Evolutionary conservation across 331 rosid species (phyloP).

Genomic region (Stylosanthes scabra): DNA sequence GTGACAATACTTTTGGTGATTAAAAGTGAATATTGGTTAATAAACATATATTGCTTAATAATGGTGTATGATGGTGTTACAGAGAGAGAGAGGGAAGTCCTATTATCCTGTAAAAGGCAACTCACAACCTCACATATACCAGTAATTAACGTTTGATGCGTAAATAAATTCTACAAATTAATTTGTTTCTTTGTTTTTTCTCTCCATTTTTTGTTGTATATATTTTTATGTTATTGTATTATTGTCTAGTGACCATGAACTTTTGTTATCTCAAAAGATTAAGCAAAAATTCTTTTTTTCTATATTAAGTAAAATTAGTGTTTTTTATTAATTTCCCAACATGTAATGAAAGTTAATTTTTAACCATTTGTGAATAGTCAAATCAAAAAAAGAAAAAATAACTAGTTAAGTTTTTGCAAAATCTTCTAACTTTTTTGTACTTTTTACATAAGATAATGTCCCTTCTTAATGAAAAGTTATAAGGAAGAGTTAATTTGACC

Average conservation of each 20-base stretch:
- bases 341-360: too few relatives aligned
- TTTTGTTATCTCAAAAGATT: not conserved
- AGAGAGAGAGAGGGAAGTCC: constrained; percentile 2
- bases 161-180: constrained; percentile 27
- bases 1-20: too few relatives aligned
- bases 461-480: too few relatives aligned
- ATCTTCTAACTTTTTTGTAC: too few relatives aligned
- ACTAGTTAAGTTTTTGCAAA: too few relatives aligned
- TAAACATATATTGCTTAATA: too few relatives aligned
- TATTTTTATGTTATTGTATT: not conserved
- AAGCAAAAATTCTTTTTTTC: not conserved
- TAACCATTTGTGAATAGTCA: too few relatives aligned
- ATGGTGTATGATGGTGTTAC: constrained; percentile 34
- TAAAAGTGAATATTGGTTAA: too few relatives aligned
- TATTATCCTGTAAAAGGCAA: constrained; percentile 55
- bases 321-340: too few relatives aligned
- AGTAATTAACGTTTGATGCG: constrained; percentile 52
- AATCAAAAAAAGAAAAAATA: too few relatives aligned
- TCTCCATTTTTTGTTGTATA: not conserved
- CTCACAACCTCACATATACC: constrained; percentile 50
- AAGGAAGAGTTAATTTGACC: too few relatives aligned
- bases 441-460: too few relatives aligned
- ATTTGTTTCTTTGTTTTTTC: not conserved
- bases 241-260: not conserved
- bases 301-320: not conserved